Evolutionary conservation across 1,284 basidiomycete genomes (phyloP).

Genomic region (Apiotrichum montevideense): DNA sequence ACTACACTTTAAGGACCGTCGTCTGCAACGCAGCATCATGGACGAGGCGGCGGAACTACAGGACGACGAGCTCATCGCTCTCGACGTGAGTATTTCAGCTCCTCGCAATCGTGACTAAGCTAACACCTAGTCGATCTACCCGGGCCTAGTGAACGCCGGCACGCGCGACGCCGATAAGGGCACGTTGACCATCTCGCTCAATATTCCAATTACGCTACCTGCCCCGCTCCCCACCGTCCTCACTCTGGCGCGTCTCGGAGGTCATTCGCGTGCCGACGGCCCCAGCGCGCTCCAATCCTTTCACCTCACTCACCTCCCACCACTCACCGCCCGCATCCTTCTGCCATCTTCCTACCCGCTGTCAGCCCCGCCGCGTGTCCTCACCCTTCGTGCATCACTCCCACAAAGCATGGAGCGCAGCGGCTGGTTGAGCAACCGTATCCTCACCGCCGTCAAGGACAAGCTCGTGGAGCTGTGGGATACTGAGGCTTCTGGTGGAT

Average conservation of each 20-base stretch:
- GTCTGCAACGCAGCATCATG: too few relatives aligned
- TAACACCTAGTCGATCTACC: too few relatives aligned
- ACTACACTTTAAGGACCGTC: too few relatives aligned
- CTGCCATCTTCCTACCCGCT: slow-evolving; percentile 32
- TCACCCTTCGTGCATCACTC: slow-evolving; percentile 18
- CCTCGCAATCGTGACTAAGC: too few relatives aligned
- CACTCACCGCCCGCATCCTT: slow-evolving; percentile 20
- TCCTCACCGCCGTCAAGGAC: slow-evolving; percentile 1
- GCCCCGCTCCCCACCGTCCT: slow-evolving; percentile 1
- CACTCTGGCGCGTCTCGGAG: not conserved
- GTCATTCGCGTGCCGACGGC: not conserved
- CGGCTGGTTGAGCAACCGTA: slow-evolving; percentile 20
- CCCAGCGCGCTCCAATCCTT: not conserved
- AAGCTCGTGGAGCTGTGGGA: slow-evolving; percentile 12
- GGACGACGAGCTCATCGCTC: too few relatives aligned
- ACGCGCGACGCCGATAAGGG: too few relatives aligned
- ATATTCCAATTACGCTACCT: not conserved
- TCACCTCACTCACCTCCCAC: slow-evolving; percentile 30
- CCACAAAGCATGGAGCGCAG: not conserved
- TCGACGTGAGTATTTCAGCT: too few relatives aligned
- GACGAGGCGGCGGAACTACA: too few relatives aligned
- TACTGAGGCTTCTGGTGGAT: not conserved
- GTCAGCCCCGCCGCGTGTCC: slow-evolving; percentile 10
- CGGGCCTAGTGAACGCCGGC: too few relatives aligned
- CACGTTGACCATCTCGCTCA: not conserved